A percentile compares a stretch with the other conserved stretches of the same genome.
Evolutionary conservation across 2,329 filamentous ascomycete species (phyloP).

Genomic region (Rachicladosporium sp.): DNA sequence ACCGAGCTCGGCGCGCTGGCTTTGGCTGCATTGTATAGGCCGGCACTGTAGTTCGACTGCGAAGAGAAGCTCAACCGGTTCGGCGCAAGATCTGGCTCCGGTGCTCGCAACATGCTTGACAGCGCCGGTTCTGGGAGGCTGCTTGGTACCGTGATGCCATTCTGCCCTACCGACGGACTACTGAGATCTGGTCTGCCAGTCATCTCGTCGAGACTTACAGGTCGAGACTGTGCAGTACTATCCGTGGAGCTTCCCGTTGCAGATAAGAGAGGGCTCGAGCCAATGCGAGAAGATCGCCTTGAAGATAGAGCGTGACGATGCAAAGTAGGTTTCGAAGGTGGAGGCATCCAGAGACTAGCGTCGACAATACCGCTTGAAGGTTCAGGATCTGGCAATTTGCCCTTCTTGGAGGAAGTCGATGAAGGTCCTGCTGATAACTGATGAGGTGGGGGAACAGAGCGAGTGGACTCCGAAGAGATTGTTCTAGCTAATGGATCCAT

Average conservation of each 20-base stretch:
- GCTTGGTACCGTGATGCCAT: slow-evolving; percentile 1
- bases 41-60: slow-evolving; percentile 56
- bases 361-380: slow-evolving; percentile 46
- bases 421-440: slow-evolving; percentile 32
- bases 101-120: slow-evolving; percentile 10
- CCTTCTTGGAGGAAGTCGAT: slow-evolving; percentile 20
- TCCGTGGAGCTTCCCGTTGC: too few relatives aligned
- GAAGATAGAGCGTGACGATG: slow-evolving; percentile 12
- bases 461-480: slow-evolving; percentile 25
- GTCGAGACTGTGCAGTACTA: too few relatives aligned
- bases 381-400: slow-evolving; percentile 47
- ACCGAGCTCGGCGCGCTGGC: slow-evolving; percentile 36
- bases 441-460: slow-evolving; percentile 24
- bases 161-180: too few relatives aligned
- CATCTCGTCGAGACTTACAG: too few relatives aligned
- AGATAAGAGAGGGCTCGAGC: too few relatives aligned
- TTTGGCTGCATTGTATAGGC: slow-evolving; percentile 41
- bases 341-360: slow-evolving; percentile 53
- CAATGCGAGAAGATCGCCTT: slow-evolving; percentile 8
- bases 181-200: too few relatives aligned
- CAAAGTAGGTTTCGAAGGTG: slow-evolving; percentile 27
- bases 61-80: slow-evolving; percentile 65
- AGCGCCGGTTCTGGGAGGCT: slow-evolving; percentile 10
- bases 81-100: slow-evolving; percentile 29
- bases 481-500: slow-evolving; percentile 13